Base-by-base conservation (phyloP, 1,139 yeast species). In the Pneumocystis sp. region DNA sequence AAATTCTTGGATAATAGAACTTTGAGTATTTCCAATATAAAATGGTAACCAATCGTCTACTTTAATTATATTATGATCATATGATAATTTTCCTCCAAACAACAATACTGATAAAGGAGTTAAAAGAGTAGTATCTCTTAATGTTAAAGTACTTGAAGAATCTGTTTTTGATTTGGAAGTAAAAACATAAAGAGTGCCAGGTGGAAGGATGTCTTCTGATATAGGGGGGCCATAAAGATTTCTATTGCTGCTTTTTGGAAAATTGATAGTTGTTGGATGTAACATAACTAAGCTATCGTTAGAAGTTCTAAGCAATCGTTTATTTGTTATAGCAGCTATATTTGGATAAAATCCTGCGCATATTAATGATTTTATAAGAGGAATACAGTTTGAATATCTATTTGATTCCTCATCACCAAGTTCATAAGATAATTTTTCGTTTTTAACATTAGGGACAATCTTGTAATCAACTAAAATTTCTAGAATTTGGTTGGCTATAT, bases 261-360 rank as follows among this genome's bases (percentile, higher is more conserved):
- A 59, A 31, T 59, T 59, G 42, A 72, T 80, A 79, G 70, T 81
- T 67, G 62, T 34, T 17, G 68, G 69, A 61, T 68, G 70, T 10
- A 64, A 62, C 44, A 64, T 59, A 31, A 69, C 69, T 5, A 42
- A 45, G 29, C 63, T 61, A 34, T 69, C 70, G 56, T 61, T 59
- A 56, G 64, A 65, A 15, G 71, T 69, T 12, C 67, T 66, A 56
- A 69, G 59, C 37, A 39, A 17, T 44, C 70, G 61, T 7, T 64
- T 60, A 39, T 45, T 37, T 31, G 25, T 44, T 8, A 64, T 63
- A n/a, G 69, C 65, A 1, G 70, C 70, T 39, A 68, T 39, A 35
- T 69, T 69, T n/a, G 71, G 71, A 50, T 69, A 68, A 57, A 61
- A 60, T 21, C 70, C 71, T 35, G 67, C 66, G 25, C 67, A 66